A percentile compares a stretch with the other conserved stretches of the same genome.
Conservation (phyloP, 83 land plant genomes). For the Picea abies region DNA sequence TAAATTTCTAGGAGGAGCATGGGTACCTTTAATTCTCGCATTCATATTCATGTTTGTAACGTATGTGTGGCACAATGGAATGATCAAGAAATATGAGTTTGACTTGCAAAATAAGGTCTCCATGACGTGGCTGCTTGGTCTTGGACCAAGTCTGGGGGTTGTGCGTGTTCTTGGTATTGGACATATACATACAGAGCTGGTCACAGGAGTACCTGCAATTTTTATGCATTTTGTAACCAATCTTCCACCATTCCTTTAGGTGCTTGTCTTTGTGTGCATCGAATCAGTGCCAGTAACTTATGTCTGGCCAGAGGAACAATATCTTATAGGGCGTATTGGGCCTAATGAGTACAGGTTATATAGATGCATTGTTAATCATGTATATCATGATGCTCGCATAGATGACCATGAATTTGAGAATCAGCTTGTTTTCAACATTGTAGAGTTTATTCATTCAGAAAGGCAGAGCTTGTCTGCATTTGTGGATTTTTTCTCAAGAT, state of each 20-base stretch:
- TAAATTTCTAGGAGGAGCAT: constrained; percentile 54
- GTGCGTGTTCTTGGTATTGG: constrained; percentile 56
- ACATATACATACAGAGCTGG: constrained; percentile 47
- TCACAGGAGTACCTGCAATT: constrained; percentile 46
- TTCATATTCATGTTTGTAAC: constrained; percentile 37
- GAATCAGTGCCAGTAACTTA: constrained; percentile 51
- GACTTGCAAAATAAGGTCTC: constrained; percentile 56
- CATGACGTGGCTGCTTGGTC: constrained; percentile 46
- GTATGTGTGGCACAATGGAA: constrained; percentile 58
- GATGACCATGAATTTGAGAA: constrained; percentile 42
- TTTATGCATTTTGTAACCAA: constrained; percentile 56
- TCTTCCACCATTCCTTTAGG: constrained; percentile 50
- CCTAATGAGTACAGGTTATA: constrained; percentile 41
- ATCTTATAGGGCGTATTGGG: constrained; percentile 55
- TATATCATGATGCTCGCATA: constrained; percentile 45
- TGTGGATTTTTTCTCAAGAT: constrained; percentile 12
- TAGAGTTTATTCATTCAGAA: constrained; percentile 49
- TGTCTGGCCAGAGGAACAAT: constrained; percentile 46
- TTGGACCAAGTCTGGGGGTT: constrained; percentile 55
- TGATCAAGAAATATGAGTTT: constrained; percentile 44
- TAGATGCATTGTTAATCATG: constrained; percentile 61
- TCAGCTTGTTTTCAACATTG: constrained; percentile 37
- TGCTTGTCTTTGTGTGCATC: constrained; percentile 43
- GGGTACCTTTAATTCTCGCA: constrained; percentile 53
- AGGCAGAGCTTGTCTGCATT: neutral